phyloP scores from a whole-genome alignment of 179 eudicot species.

The Pouteria campechiana region DNA sequence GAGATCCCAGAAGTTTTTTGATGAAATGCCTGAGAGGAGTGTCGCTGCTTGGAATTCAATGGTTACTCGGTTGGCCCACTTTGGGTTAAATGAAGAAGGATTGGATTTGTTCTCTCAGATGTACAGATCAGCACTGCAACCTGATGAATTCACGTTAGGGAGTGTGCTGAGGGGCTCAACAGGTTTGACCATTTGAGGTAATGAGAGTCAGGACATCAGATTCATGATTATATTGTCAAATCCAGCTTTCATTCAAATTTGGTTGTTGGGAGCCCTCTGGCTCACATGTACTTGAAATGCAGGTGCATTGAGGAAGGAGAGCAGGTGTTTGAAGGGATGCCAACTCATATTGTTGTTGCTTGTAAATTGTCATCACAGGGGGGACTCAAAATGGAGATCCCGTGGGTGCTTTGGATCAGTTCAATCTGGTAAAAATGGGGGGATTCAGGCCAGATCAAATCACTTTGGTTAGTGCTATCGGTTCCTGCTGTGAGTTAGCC shows the following conservation, averaged over 20 bases:
- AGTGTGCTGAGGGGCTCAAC: constrained; percentile 80
- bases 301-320: constrained; percentile 55
- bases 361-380: constrained; percentile 75
- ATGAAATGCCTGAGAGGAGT: constrained; percentile 62
- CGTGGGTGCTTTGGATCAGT: constrained; percentile 60
- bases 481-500: constrained; percentile 67
- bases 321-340: constrained; percentile 45
- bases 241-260: constrained; percentile 37
- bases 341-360: constrained; percentile 32
- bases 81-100: constrained; percentile 49
- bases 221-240: constrained; percentile 51
- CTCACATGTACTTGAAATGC: constrained; percentile 85
- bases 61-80: constrained; percentile 50
- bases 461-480: constrained; percentile 66
- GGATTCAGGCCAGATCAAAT: constrained; percentile 64
- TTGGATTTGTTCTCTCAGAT: constrained; percentile 43
- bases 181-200: constrained; percentile 38
- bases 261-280: constrained; percentile 67
- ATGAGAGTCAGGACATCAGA: constrained; percentile 53
- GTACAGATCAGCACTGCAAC: constrained; percentile 42
- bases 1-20: constrained; percentile 45
- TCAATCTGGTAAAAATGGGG: constrained; percentile 40
- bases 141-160: constrained; percentile 58
- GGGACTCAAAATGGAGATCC: constrained; percentile 57
- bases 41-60: constrained; percentile 83